Percentiles rank a stretch among this genome's conserved stretches.
Conservation (phyloP, 2,329 filamentous ascomycete species). For the Ophiostoma ulmi region DNA sequence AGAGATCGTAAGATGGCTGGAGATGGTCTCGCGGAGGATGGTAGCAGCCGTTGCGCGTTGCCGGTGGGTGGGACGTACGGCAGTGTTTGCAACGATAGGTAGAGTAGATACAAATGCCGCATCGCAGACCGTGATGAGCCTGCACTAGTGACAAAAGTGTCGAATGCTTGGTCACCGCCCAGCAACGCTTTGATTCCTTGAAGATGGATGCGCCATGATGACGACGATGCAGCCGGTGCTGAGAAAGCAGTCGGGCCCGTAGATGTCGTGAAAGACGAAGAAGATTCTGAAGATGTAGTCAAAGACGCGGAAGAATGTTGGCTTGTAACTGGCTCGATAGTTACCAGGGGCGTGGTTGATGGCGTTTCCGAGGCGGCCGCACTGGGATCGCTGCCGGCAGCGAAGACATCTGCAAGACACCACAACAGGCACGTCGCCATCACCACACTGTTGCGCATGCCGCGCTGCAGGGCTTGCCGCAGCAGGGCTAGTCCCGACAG, state of each 20-base stretch:
- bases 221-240: background rate
- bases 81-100: conserved; percentile 21
- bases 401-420: conserved; percentile 25
- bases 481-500: conserved; percentile 21
- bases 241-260: background rate
- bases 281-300: background rate
- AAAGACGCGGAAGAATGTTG: background rate
- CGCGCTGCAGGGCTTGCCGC: conserved; percentile 17
- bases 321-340: background rate
- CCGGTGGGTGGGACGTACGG: conserved; percentile 1
- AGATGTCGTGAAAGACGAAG: background rate
- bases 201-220: conserved; percentile 24
- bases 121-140: conserved; percentile 18
- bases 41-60: background rate
- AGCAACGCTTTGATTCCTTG: conserved; percentile 24
- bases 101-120: conserved; percentile 22
- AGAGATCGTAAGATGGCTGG: background rate
- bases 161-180: conserved; percentile 17
- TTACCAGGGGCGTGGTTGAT: background rate
- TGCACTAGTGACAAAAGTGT: conserved; percentile 16
- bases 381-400: conserved; percentile 4
- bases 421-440: conserved; percentile 23
- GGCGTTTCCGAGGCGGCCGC: background rate
- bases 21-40: background rate
- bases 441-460: conserved; percentile 15